Evolutionary conservation across 2,329 filamentous ascomycete genomes (phyloP).

Genomic region (Canariomyces notabilis): DNA sequence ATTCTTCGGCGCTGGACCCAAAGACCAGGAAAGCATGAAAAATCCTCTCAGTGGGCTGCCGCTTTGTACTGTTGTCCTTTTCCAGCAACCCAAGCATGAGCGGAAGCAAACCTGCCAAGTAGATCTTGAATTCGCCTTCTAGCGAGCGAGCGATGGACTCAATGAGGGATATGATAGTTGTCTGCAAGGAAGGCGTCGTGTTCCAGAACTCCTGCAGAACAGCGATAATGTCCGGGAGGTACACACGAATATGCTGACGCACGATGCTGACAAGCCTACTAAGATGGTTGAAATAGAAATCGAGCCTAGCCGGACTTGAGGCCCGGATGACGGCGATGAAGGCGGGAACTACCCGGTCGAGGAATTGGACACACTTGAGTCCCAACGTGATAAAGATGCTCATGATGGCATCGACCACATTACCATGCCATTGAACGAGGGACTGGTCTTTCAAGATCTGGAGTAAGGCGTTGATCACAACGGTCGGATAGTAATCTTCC

Average conservation of each 20-base stretch:
- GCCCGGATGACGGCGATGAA: slow-evolving; percentile 86
- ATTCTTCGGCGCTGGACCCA: slow-evolving; percentile 91
- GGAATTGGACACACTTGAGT: slow-evolving; percentile 90
- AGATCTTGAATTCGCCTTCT: slow-evolving; percentile 97
- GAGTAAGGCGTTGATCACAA: slow-evolving; percentile 93
- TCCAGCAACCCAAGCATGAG: slow-evolving; percentile 93
- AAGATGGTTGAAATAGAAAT: slow-evolving; percentile 97
- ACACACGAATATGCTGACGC: slow-evolving; percentile 90
- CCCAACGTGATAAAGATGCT: slow-evolving; percentile 97
- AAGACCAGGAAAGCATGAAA: slow-evolving; percentile 95
- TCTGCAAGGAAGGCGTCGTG: slow-evolving; percentile 71
- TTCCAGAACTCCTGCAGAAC: slow-evolving; percentile 91
- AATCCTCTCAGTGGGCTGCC: slow-evolving; percentile 82
- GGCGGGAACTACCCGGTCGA: slow-evolving; percentile 88
- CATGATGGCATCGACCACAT: slow-evolving; percentile 96
- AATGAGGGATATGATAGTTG: slow-evolving; percentile 84
- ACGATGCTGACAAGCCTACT: slow-evolving; percentile 92
- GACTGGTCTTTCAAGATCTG: slow-evolving; percentile 89
- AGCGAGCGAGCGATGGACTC: slow-evolving; percentile 91
- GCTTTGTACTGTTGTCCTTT: slow-evolving; percentile 69
- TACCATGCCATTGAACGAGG: slow-evolving; percentile 82
- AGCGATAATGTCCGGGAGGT: slow-evolving; percentile 78
- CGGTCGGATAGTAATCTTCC: slow-evolving; percentile 97
- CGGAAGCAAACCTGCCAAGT: slow-evolving; percentile 81
- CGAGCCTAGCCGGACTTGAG: slow-evolving; percentile 70